Base-by-base conservation (phyloP, 2,329 filamentous ascomycete species). In the Davidsoniella eucalypti region DNA sequence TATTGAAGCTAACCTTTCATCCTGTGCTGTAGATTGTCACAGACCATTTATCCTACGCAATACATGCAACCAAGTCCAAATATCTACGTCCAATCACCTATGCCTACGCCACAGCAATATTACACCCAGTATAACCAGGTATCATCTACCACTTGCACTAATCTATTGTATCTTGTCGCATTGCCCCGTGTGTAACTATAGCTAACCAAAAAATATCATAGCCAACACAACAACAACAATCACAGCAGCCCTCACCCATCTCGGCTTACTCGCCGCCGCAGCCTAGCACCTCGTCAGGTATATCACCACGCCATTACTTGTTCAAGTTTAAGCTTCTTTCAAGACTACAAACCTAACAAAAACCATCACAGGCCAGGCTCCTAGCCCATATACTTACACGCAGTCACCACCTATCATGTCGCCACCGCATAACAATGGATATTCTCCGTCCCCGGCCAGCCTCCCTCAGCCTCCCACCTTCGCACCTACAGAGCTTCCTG, bases 101-200 rank as follows among this genome's bases (percentile, higher is more conserved):
- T 33, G 4, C 44, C 25, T 12, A 21, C 44, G 14, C 44, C 44
- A 36, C 44, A 46, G 29, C 21, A 23, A 49, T n/a, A n/a, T 21
- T 75, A 76, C 60, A 67, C 69, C 21, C 21, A 21, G 56, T 77
- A 72, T 64, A 65, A 64, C 54, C 73, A 76, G 56, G 76, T 73
- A 55, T 8, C 14, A 36, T 18, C 10, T 3, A 36, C 6, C 21
- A 7, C 12, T n/a, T 9, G 14, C 42, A 44, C n/a, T 5, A 25
- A 7, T n/a, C 2, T 44, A 10, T n/a, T 7, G 10, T 33, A 33
- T 33, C 8, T 33, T 33, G 26, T 33, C 26, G 26, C 26, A 33
- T 33, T 5, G 26, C 10, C 8, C 26, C 10, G 26, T 33, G 26
- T 33, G 26, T 33, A 33, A 33, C 26, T 33, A 33, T 33, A 33